A percentile compares a stretch with the other conserved stretches of the same genome.
These are phyloP conservation scores for Chamaecrista fasciculata DNA, from an alignment of 306 rosid genomes.

Conservation along the genomic window DNA sequence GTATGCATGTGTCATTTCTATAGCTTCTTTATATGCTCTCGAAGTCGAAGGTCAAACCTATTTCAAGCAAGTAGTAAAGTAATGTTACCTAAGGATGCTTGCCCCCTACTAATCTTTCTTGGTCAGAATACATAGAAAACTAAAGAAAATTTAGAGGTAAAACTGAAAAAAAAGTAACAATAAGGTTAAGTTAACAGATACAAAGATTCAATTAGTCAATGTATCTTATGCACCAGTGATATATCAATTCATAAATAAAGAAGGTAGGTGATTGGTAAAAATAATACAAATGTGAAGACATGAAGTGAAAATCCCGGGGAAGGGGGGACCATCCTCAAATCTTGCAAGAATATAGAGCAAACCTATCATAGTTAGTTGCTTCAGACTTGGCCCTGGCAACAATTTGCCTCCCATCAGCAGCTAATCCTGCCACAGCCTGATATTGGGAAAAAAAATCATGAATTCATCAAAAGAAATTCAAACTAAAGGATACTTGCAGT, in stretches of 20 bases:
- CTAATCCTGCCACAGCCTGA: slow-evolving; percentile 51
- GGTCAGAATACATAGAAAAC: background rate
- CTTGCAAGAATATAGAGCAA: slow-evolving; percentile 19
- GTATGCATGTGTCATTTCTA: background rate
- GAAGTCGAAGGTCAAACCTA: background rate
- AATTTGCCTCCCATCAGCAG: slow-evolving; percentile 4
- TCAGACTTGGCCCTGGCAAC: slow-evolving; percentile 44
- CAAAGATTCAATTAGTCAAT: background rate
- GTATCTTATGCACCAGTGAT: background rate
- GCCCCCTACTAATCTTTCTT: background rate
- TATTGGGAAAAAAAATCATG: background rate
- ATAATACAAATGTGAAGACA: background rate
- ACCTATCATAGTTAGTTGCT: slow-evolving; percentile 64
- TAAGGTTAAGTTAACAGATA: background rate
- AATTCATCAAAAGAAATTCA: background rate
- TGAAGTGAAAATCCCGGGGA: background rate
- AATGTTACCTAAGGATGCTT: background rate
- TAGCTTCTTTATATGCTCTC: background rate
- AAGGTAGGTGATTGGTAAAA: background rate
- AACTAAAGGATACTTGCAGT: background rate
- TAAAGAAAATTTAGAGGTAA: background rate
- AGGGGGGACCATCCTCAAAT: background rate
- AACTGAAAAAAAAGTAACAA: background rate
- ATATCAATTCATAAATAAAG: background rate
- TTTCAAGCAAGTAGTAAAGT: background rate